Evolutionary conservation across 2,329 filamentous ascomycete species (phyloP).

Genomic region (Hypomyces rosellus): DNA sequence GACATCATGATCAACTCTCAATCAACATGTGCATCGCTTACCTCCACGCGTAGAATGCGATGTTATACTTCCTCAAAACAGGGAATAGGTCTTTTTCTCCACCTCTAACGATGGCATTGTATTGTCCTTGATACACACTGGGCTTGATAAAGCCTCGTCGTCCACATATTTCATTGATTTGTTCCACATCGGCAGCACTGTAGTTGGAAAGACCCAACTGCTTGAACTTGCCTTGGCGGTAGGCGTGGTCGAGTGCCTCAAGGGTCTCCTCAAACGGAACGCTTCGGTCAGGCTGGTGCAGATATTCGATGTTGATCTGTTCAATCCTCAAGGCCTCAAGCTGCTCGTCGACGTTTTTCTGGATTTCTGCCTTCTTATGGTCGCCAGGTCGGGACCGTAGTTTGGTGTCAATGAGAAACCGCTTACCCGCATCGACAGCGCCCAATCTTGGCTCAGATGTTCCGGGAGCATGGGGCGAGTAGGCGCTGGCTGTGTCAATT

Average conservation of each 20-base stretch:
- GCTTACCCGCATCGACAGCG: conserved; percentile 18
- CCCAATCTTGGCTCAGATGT: conserved; percentile 27
- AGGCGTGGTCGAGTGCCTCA: conserved; percentile 1
- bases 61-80: conserved; percentile 28
- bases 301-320: conserved; percentile 6
- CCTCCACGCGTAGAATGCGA: conserved; percentile 31
- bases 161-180: conserved; percentile 32
- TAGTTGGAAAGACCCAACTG: conserved; percentile 36
- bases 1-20: neutral
- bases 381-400: conserved; percentile 21
- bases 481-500: conserved; percentile 6
- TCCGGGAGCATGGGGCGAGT: conserved; percentile 14
- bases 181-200: conserved; percentile 31
- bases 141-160: conserved; percentile 32
- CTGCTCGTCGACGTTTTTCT: conserved; percentile 24
- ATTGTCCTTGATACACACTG: conserved; percentile 37
- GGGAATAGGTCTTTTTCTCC: conserved; percentile 33
- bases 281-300: conserved; percentile 1
- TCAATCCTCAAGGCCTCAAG: conserved; percentile 20
- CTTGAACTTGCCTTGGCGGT: conserved; percentile 3
- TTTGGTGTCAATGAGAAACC: conserved; percentile 32
- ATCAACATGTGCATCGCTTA: neutral
- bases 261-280: conserved; percentile 1
- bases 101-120: conserved; percentile 33
- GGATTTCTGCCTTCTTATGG: conserved; percentile 24